Percentiles rank a stretch among this genome's conserved stretches.
These are phyloP conservation scores for Dipteronia dyeriana DNA, from an alignment of 345 rosid genomes.

Conservation along the genomic window DNA sequence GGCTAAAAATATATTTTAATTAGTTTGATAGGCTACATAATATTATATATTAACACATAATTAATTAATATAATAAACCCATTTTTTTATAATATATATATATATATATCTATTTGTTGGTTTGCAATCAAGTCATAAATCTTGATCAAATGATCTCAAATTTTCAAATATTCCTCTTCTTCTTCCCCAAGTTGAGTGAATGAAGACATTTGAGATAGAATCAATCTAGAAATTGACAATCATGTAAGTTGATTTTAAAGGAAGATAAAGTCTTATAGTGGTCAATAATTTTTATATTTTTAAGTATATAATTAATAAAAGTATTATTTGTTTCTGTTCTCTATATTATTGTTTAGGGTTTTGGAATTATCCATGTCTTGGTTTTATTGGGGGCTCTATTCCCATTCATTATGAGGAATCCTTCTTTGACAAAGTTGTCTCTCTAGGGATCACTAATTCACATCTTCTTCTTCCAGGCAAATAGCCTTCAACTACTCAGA, in stretches of 20 bases:
- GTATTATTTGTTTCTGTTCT: slow-evolving; percentile 12
- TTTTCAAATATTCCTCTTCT: slow-evolving; percentile 7
- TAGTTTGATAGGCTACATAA: neutral
- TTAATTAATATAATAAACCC: neutral
- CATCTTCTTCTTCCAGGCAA: neutral
- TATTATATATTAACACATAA: neutral
- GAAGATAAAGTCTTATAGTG: neutral
- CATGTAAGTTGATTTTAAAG: neutral
- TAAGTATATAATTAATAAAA: neutral
- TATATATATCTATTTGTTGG: slow-evolving; percentile 34
- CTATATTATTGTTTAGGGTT: slow-evolving; percentile 21
- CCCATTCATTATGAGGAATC: neutral
- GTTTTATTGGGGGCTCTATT: too few relatives aligned
- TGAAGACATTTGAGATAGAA: slow-evolving; percentile 35
- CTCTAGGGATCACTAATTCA: neutral
- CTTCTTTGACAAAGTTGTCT: neutral
- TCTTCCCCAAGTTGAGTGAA: slow-evolving; percentile 28
- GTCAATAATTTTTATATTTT: slow-evolving; percentile 18
- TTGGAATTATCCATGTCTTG: slow-evolving; percentile 25
- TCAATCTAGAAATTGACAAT: slow-evolving; percentile 22
- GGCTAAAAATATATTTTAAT: neutral
- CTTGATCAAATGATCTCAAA: neutral
- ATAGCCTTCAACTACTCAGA: neutral
- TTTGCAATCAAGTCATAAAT: slow-evolving; percentile 31
- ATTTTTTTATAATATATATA: neutral